These are phyloP conservation scores for Isabelozyma gotoi DNA, from an alignment of 805 yeast genomes.

Conservation along the genomic window DNA sequence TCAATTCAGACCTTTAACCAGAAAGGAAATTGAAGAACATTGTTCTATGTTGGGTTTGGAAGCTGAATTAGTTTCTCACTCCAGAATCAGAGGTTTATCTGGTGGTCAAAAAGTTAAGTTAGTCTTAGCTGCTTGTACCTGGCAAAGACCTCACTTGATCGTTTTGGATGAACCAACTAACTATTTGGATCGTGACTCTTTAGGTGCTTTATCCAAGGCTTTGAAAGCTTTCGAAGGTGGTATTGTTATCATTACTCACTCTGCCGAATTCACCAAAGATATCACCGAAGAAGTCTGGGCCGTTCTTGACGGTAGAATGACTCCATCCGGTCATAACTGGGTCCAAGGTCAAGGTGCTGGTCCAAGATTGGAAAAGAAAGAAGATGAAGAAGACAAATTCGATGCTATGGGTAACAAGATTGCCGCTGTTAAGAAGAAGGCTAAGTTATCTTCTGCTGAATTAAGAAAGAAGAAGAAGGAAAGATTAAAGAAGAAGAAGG, in stretches of 20 bases:
- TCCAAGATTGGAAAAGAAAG: constrained; percentile 98
- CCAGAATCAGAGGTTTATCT: constrained; percentile 99
- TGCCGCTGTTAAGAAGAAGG: constrained; percentile 92
- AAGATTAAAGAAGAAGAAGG: constrained; percentile 99
- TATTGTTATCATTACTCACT: constrained; percentile 98
- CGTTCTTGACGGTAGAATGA: constrained; percentile 95
- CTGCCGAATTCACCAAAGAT: constrained; percentile 99
- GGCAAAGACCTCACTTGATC: constrained; percentile 99
- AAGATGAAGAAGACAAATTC: constrained; percentile 95
- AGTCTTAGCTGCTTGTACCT: constrained; percentile 99
- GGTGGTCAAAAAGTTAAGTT: constrained; percentile 99
- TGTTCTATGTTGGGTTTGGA: constrained; percentile 98
- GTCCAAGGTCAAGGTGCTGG: constrained; percentile 99
- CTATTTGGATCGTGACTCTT: constrained; percentile 98
- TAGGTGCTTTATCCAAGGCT: constrained; percentile 99
- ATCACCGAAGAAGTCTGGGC: constrained; percentile 99
- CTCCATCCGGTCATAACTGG: constrained; percentile 99
- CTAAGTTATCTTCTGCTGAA: constrained; percentile 97
- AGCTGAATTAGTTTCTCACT: constrained; percentile 98
- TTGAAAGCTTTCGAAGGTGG: constrained; percentile 99
- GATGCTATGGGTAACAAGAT: constrained; percentile 99
- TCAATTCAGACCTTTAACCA: constrained; percentile 99
- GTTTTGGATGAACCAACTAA: constrained; percentile 99
- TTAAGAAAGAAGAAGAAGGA: constrained; percentile 99
- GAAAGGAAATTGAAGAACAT: constrained; percentile 99